Base-by-base conservation (phyloP, 139 green algal genomes). In the Coelastrella sp. region DNA sequence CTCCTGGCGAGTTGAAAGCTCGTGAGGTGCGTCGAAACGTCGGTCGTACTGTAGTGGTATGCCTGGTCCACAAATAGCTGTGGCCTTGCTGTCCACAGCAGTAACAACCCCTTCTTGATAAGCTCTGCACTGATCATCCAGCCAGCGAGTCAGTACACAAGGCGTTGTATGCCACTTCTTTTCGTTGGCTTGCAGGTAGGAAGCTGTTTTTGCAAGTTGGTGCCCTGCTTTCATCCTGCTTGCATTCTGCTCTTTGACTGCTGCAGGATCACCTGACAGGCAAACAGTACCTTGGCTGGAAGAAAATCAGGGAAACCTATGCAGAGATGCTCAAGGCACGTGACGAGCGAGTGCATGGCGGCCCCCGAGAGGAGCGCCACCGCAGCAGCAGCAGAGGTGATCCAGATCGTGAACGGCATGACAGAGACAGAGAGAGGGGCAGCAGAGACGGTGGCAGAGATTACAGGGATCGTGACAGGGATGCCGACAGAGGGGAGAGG, bases 201-300 rank as follows among this genome's bases (percentile, higher is more conserved):
- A n/a, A n/a, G n/a, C n/a, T n/a, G n/a, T 7, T 19, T 32, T 11
- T 34, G 45, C 23, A n/a, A 41, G n/a, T 6, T 71, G 62, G 11
- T 13, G 11, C 15, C 11, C 45, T 57, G 45, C 45, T 23, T 9
- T 1, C 64, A 41, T 73, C 27, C 64, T 7, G 8, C 37, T 62
- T 34, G 59, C 48, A 32, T 48, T n/a, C 77, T 62, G 5, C 38
- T 34, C 40, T 76, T 76, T 38, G 2, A 32, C 9, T 17, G 15
- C 8, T 35, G 74, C 88, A 96, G 92, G 95, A 98, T 64, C 94
- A 98, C 83, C 72, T 96, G 50, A 89, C 89, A 53, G 95, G 94
- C 72, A 98, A 97, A 89, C 94, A 97, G 94, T 98, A 97, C 92
- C 77, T 94, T 53, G 95, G 95, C 37, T 98, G 94, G 94, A 95